A percentile compares a stretch with the other conserved stretches of the same genome.
Conservation (phyloP, 2,329 filamentous ascomycete species). For the Colletotrichum tropicale region DNA sequence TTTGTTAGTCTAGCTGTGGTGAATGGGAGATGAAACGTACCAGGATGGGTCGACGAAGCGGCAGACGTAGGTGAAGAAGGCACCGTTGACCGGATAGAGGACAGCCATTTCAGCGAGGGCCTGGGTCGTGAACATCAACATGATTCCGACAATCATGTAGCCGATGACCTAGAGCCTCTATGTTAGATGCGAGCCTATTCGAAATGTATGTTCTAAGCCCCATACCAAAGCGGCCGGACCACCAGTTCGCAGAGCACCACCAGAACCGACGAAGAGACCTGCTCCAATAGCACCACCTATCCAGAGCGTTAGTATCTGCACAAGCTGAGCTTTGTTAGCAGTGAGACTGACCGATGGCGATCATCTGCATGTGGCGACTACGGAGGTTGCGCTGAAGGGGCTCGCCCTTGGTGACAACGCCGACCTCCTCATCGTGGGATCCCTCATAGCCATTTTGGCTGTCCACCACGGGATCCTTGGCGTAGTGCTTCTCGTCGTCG, state of each 20-base stretch:
- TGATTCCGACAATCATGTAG: slow-evolving; percentile 61
- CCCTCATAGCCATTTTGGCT: not conserved
- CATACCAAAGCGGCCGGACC: slow-evolving; percentile 51
- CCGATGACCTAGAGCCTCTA: slow-evolving; percentile 38
- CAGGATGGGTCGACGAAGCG: slow-evolving; percentile 68
- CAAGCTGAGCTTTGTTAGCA: slow-evolving; percentile 19
- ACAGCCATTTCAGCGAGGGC: slow-evolving; percentile 66
- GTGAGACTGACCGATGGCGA: slow-evolving; percentile 53
- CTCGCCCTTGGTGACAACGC: slow-evolving; percentile 29
- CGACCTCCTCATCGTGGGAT: slow-evolving; percentile 38
- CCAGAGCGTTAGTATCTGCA: slow-evolving; percentile 24
- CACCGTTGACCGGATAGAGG: slow-evolving; percentile 66
- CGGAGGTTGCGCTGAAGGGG: slow-evolving; percentile 43
- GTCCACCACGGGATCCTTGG: slow-evolving; percentile 1
- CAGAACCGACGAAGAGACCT: slow-evolving; percentile 67
- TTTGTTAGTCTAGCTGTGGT: slow-evolving; percentile 8
- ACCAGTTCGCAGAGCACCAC: slow-evolving; percentile 54
- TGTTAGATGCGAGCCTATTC: not conserved
- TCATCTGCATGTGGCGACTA: slow-evolving; percentile 65
- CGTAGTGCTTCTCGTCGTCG: slow-evolving; percentile 8
- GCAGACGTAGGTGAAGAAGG: slow-evolving; percentile 65
- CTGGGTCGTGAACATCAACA: slow-evolving; percentile 66
- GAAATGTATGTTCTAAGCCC: too few relatives aligned
- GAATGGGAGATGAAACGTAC: slow-evolving; percentile 14
- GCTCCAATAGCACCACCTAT: slow-evolving; percentile 67